Conservation (phyloP, 805 yeast genomes). For the Naumovozyma baii region DNA sequence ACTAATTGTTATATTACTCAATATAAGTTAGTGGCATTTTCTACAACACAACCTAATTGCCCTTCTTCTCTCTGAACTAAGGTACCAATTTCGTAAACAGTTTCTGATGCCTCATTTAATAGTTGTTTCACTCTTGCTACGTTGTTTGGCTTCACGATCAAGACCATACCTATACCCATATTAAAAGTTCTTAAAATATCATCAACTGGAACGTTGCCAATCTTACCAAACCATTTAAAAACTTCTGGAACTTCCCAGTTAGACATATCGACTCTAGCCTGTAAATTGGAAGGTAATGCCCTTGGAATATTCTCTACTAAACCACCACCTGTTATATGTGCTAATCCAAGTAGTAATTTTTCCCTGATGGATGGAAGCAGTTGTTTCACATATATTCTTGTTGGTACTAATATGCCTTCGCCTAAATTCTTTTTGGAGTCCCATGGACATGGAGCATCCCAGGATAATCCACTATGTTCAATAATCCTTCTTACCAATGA, state of each 20-base stretch:
- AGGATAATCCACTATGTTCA: constrained; percentile 61
- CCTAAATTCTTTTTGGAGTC: constrained; percentile 62
- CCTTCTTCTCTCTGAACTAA: constrained; percentile 39
- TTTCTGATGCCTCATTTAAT: constrained; percentile 61
- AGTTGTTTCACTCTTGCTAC: constrained; percentile 46
- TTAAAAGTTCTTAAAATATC: constrained; percentile 89
- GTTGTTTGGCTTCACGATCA: constrained; percentile 63
- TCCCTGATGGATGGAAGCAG: constrained; percentile 63
- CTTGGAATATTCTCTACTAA: constrained; percentile 93
- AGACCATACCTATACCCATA: constrained; percentile 95
- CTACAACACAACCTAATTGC: constrained; percentile 56
- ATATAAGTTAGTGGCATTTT: constrained; percentile 29
- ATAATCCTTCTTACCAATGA: constrained; percentile 89
- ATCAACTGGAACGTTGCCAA: constrained; percentile 78
- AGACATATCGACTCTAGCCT: constrained; percentile 70
- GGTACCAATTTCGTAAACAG: constrained; percentile 59
- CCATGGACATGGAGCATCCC: constrained; percentile 82
- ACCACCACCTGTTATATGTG: constrained; percentile 99
- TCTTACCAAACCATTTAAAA: constrained; percentile 87
- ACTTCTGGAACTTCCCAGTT: constrained; percentile 81
- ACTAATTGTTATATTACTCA: too few relatives aligned
- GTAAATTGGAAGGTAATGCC: constrained; percentile 71
- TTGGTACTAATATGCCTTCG: constrained; percentile 77
- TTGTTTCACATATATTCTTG: constrained; percentile 90
- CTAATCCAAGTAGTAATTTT: constrained; percentile 70